Base-by-base conservation (phyloP, 306 rosid genomes). In the Trifolium subterraneum region DNA sequence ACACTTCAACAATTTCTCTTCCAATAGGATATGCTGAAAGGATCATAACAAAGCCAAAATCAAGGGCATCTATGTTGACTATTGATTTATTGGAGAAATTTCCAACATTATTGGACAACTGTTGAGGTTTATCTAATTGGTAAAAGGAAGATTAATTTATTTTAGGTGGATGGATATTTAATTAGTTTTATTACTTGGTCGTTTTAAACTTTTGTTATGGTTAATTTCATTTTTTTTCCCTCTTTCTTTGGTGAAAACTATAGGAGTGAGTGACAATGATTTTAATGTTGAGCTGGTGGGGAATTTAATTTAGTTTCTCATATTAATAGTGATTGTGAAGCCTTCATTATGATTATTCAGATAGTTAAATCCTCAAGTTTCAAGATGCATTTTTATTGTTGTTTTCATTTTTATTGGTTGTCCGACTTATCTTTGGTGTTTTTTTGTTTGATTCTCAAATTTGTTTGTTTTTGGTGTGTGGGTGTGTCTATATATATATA, bases 41-140 rank as follows among this genome's bases (percentile, higher is more conserved):
- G 33, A 54, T 55, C 14, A 41, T 71, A 81, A 81, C 88, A 1
- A 89, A 59, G 80, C 81, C 84, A 1, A 89, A 29, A 81, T 84
- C 89, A 0, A 90, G 18, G 79, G 90, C 96, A 0, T 93, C 98
- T 1, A 65, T 91, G 98, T 84, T 93, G 1, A 93, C 98, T 0
- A 86, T 88, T 45, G 98, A 91, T 80, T 76, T 93, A 64, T 80
- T 89, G 11, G 98, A 88, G 18, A 85, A 84, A 79, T 59, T 89
- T 78, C 91, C 93, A 0, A 85, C 78, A 29, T 63, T 81, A 75
- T 72, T 83, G 87, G 56, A 81, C 83, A 20, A 85, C 78, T 0
- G 86, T 89, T 69, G 80, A 77, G 74, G 97, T 91, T 68, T 68
- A 79, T 89, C 60, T 89, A 10, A 10, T 63, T 36, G n/a, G 12